These are phyloP conservation scores for Cyberlindnera euphorbiae DNA, from an alignment of 805 yeast species.

Conservation along the genomic window DNA sequence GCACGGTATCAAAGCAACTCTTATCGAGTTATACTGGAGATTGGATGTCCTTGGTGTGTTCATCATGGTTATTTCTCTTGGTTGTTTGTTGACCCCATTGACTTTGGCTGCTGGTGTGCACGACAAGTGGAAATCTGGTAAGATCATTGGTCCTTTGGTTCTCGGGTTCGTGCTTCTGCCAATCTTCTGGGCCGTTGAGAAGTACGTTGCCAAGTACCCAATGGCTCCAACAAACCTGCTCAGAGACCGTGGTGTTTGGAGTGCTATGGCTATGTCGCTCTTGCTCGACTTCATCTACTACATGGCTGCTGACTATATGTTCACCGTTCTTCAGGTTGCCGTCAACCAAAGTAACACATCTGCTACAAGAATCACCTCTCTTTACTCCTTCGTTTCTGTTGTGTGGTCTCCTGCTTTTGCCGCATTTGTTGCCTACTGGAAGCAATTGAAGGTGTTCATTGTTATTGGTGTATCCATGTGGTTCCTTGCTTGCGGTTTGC, in stretches of 20 bases:
- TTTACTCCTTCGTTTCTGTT: slow-evolving; percentile 59
- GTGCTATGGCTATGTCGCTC: slow-evolving; percentile 57
- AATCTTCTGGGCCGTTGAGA: slow-evolving; percentile 56
- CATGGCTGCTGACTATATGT: slow-evolving; percentile 67
- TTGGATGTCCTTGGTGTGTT: slow-evolving; percentile 61
- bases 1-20: slow-evolving; percentile 31
- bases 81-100: slow-evolving; percentile 65
- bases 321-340: slow-evolving; percentile 61
- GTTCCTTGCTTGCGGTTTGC: slow-evolving; percentile 54
- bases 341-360: slow-evolving; percentile 53
- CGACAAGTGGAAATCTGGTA: slow-evolving; percentile 53
- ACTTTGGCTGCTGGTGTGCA: slow-evolving; percentile 67
- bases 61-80: slow-evolving; percentile 50
- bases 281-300: slow-evolving; percentile 58
- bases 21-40: slow-evolving; percentile 51
- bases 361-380: slow-evolving; percentile 57
- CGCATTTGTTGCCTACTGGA: slow-evolving; percentile 39
- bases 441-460: slow-evolving; percentile 54
- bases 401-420: slow-evolving; percentile 57
- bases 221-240: slow-evolving; percentile 53
- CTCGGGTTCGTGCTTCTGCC: slow-evolving; percentile 61
- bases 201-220: slow-evolving; percentile 52
- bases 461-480: slow-evolving; percentile 55
- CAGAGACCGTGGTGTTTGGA: slow-evolving; percentile 69
- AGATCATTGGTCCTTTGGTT: slow-evolving; percentile 64